Evolutionary conservation across 441 rosid species (phyloP).

Genomic region (Erodium moschatum): DNA sequence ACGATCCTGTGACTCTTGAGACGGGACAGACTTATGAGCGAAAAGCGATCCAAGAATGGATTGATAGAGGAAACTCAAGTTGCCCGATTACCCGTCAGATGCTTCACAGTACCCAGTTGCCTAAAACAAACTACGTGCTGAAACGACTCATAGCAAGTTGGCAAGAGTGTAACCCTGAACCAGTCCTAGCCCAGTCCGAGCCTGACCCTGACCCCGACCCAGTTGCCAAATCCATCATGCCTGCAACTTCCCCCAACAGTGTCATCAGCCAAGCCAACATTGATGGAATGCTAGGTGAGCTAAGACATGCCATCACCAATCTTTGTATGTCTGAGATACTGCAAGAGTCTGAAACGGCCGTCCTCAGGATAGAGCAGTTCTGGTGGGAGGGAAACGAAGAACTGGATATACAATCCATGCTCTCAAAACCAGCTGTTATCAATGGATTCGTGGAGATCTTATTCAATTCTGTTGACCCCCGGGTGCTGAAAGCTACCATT

Average conservation of each 20-base stretch:
- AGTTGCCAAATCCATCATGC: constrained; percentile 24
- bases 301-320: constrained; percentile 40
- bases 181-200: constrained; percentile 17
- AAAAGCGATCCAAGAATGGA: constrained; percentile 60
- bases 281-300: constrained; percentile 39
- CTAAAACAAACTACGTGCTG: constrained; percentile 61
- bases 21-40: constrained; percentile 82
- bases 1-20: constrained; percentile 69
- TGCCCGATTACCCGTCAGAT: constrained; percentile 69
- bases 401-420: constrained; percentile 39
- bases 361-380: constrained; percentile 44
- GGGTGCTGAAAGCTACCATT: constrained; percentile 43
- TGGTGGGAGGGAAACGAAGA: constrained; percentile 42
- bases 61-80: constrained; percentile 55
- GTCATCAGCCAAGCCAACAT: constrained; percentile 43
- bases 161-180: constrained; percentile 42
- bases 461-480: constrained; percentile 45
- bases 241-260: constrained; percentile 42
- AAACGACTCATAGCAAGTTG: constrained; percentile 64
- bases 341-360: constrained; percentile 59
- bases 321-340: constrained; percentile 58
- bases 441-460: constrained; percentile 63
- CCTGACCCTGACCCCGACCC: constrained; percentile 21
- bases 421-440: constrained; percentile 48
- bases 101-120: constrained; percentile 43